Evolutionary conservation across 768 basidiomycete genomes (phyloP).

Genomic region (Hydnum rufescens): DNA sequence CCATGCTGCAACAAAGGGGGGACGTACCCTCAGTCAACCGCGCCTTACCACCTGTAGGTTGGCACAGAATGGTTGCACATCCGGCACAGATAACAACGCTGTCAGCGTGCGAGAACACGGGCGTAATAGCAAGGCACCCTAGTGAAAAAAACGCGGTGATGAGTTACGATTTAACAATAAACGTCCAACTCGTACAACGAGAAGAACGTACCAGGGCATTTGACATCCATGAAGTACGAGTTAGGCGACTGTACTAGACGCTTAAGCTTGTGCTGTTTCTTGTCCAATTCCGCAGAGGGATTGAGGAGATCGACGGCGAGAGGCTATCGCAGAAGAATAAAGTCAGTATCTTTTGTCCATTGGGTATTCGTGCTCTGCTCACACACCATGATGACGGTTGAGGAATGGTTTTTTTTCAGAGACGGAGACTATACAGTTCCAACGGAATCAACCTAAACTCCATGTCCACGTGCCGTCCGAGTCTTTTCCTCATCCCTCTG

Average conservation of each 20-base stretch:
- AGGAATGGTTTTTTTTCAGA: too few species aligned
- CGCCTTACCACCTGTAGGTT: slow-evolving; percentile 96
- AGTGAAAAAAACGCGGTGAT: slow-evolving; percentile 1
- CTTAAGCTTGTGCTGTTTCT: slow-evolving; percentile 94
- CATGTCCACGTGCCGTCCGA: too few species aligned
- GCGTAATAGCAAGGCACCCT: slow-evolving; percentile 91
- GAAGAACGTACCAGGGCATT: slow-evolving; percentile 70
- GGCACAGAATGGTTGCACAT: slow-evolving; percentile 89
- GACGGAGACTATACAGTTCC: too few species aligned
- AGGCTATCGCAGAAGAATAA: slow-evolving; percentile 32
- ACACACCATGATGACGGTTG: too few species aligned
- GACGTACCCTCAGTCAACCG: slow-evolving; percentile 87
- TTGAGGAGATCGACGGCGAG: slow-evolving; percentile 96
- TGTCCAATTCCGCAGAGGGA: slow-evolving; percentile 74
- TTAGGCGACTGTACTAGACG: slow-evolving; percentile 95
- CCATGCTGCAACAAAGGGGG: not conserved
- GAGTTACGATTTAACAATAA: slow-evolving; percentile 3
- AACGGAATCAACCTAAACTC: too few species aligned
- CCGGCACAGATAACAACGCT: slow-evolving; percentile 87
- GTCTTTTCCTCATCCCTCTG: too few species aligned
- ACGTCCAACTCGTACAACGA: slow-evolving; percentile 3
- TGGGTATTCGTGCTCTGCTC: too few species aligned
- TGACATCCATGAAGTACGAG: slow-evolving; percentile 99
- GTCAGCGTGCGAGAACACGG: slow-evolving; percentile 98
- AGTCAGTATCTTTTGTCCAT: not conserved